Conservation (phyloP, 2,329 filamentous ascomycete genomes). For the Camillea tinctor region DNA sequence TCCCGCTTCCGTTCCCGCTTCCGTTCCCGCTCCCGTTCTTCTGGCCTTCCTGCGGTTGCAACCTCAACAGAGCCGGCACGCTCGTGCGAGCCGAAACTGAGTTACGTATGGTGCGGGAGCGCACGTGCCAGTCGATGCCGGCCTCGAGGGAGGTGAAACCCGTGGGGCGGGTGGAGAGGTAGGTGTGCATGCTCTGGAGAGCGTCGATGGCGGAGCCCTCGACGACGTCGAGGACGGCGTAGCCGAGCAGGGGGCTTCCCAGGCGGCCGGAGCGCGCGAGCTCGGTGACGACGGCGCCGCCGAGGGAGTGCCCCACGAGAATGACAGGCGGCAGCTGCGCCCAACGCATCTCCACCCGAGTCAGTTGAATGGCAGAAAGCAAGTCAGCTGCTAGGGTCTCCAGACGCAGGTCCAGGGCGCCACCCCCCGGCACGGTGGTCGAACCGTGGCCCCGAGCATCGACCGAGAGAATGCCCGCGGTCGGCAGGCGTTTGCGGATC, state of each 20-base stretch:
- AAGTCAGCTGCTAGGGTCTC: conserved; percentile 73
- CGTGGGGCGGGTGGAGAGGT: conserved; percentile 76
- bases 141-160: conserved; percentile 75
- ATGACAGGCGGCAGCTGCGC: conserved; percentile 68
- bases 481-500: conserved; percentile 72
- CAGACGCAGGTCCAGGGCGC: conserved; percentile 65
- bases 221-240: conserved; percentile 90
- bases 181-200: conserved; percentile 89
- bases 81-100: conserved; percentile 79
- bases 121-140: conserved; percentile 91
- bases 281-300: conserved; percentile 86
- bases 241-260: conserved; percentile 71
- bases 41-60: background rate
- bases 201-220: conserved; percentile 96
- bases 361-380: conserved; percentile 64
- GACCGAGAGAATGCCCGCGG: conserved; percentile 78
- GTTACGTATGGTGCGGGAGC: conserved; percentile 84
- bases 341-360: conserved; percentile 71
- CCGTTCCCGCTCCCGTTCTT: background rate
- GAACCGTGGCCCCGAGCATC: conserved; percentile 87
- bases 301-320: conserved; percentile 88
- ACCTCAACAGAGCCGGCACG: conserved; percentile 74
- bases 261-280: conserved; percentile 68
- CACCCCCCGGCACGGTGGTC: conserved; percentile 49
- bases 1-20: background rate